Evolutionary conservation across 2,329 filamentous ascomycete species (phyloP), one percentile per base, ranked within the genome.

Genomic region (Stemphylium vesicarium): DNA sequence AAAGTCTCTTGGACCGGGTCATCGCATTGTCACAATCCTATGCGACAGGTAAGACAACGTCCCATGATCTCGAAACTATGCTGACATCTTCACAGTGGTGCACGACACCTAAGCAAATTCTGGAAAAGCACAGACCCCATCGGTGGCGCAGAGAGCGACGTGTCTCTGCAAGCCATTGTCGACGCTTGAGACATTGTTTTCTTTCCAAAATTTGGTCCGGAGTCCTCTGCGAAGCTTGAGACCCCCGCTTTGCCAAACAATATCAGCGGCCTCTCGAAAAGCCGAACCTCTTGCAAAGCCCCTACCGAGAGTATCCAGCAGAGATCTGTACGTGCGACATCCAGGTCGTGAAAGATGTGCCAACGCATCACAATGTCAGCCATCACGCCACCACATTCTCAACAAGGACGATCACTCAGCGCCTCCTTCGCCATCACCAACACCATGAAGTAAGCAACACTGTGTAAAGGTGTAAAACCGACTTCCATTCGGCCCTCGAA

Each of bases 91-190:
- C 41, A 50, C 54, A 76, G 74, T 59, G 89, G 91, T n/a, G 87
- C 87, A 9, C 82, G 91, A 60, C 91, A 95, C 75, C 75, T 95
- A 46, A 92, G 88, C 77, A 94, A 93, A 75, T 93, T 96, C 71
- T 95, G 90, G 89, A 90, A 88, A 69, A 81, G 83, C 59, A 85
- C 91, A 48, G 88, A 85, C 18, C 84, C 87, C 46, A 80, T 89
- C 73, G 89, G 87, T 20, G 79, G 75, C 7, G 65, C 63, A 11
- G 72, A 76, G 32, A 75, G 75, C 46, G 80, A 79, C 26, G 75
- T 80, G 40, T 77, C 76, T 3, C 77, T 91, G 18, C 86, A 90
- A 57, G 79, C 84, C 26, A 85, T 89, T 40, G 75, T 70, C 76
- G 85, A 57, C 13, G 53, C 61, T 51, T 73, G 57, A 70, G 32